Percentiles rank a stretch among this genome's conserved stretches.
These are phyloP conservation scores for Hondaea fermentalgiana DNA, from an alignment of 108 stramenopile species.

Conservation along the genomic window DNA sequence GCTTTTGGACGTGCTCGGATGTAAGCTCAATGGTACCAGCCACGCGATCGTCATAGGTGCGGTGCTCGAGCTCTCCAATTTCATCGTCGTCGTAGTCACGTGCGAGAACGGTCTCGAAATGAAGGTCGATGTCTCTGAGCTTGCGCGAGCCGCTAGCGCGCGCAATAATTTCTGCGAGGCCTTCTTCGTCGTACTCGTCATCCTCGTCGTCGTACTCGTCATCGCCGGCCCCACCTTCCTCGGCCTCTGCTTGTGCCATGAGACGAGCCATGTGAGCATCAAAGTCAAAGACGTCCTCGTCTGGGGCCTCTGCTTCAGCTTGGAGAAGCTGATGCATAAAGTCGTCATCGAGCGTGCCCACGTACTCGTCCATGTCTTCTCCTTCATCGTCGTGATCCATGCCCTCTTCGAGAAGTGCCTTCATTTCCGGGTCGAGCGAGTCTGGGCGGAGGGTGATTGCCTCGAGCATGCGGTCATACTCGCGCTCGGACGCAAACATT, in stretches of 20 bases:
- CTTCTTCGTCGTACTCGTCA: background rate
- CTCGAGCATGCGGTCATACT: conserved; percentile 16
- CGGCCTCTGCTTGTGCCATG: conserved; percentile 19
- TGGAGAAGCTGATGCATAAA: conserved; percentile 10
- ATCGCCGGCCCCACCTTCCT: background rate
- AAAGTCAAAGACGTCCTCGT: conserved; percentile 13
- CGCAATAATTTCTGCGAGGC: background rate
- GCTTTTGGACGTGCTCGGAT: background rate
- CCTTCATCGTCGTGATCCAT: background rate
- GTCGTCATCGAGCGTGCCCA: conserved; percentile 16
- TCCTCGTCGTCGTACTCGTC: background rate
- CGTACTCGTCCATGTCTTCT: background rate
- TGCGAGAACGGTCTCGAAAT: background rate
- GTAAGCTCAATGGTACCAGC: background rate
- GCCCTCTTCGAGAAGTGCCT: background rate
- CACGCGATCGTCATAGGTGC: background rate
- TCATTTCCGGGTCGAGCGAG: background rate
- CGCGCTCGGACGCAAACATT: background rate
- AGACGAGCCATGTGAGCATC: conserved; percentile 21
- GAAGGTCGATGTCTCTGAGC: background rate
- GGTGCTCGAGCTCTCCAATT: conserved; percentile 5
- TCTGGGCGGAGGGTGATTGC: background rate
- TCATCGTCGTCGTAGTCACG: conserved; percentile 20
- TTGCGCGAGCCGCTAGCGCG: background rate
- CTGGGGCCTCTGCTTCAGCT: background rate